These are phyloP conservation scores for Aegilops longissima DNA, from an alignment of 176 grass and related monocot genomes.

Conservation along the genomic window DNA sequence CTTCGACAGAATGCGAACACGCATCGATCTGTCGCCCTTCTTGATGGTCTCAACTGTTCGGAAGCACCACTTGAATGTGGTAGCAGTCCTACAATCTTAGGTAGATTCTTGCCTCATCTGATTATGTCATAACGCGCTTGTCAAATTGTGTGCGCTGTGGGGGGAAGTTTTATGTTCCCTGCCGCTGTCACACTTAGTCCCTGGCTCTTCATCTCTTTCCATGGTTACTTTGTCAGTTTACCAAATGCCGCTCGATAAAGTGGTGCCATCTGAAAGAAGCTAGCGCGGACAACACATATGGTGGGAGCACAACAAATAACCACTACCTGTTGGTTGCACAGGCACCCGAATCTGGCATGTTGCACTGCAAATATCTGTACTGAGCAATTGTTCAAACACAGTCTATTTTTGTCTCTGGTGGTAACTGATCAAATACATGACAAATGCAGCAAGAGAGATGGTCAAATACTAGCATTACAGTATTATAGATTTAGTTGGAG, in stretches of 20 bases:
- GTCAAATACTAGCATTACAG: not conserved
- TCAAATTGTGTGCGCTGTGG: not conserved
- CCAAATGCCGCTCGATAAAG: not conserved
- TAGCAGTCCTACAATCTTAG: not conserved
- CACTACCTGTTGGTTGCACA: not conserved
- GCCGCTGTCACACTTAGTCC: not conserved
- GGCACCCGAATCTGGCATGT: not conserved
- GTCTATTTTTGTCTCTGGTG: not conserved
- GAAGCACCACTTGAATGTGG: constrained; percentile 4
- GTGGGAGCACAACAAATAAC: not conserved
- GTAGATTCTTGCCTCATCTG: constrained; percentile 16
- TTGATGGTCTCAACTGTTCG: not conserved
- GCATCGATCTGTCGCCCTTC: not conserved
- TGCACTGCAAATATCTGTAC: constrained; percentile 6
- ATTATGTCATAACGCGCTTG: not conserved
- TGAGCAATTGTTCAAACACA: not conserved
- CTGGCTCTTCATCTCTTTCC: not conserved
- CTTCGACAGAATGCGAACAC: not conserved
- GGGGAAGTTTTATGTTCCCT: not conserved
- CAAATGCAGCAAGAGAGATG: not conserved
- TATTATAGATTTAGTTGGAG: not conserved
- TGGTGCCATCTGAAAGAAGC: not conserved
- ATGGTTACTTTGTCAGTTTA: not conserved
- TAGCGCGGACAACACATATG: not conserved
- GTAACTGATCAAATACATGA: not conserved